phyloP scores from a whole-genome alignment of 139 green algal genomes.

The Penium margaritaceum region DNA sequence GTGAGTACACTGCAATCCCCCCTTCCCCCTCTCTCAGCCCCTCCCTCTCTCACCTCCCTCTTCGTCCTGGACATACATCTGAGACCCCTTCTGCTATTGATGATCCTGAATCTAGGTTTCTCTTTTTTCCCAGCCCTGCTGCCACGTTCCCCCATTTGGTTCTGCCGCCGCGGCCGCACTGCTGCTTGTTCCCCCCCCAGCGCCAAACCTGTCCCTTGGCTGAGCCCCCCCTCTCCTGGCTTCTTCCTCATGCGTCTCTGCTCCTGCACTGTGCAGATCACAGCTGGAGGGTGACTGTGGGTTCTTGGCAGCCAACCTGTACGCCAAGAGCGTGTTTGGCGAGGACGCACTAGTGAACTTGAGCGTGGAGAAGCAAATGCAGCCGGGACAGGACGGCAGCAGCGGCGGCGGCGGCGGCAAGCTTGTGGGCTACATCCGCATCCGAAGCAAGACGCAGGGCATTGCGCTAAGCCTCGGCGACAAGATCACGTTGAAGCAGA shows the following conservation, averaged over 20 bases:
- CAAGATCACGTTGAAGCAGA: constrained; percentile 98
- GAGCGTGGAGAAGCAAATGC: constrained; percentile 77
- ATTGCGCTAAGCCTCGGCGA: constrained; percentile 89
- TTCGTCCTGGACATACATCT: background rate
- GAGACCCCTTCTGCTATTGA: background rate
- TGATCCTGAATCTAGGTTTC: too few relatives aligned
- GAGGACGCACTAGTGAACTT: constrained; percentile 98
- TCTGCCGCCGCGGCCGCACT: too few relatives aligned
- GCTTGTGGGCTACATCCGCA: constrained; percentile 88
- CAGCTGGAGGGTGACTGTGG: constrained; percentile 83
- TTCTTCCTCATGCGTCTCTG: too few relatives aligned
- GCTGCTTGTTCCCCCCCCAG: too few relatives aligned
- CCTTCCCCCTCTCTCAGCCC: constrained; percentile 20
- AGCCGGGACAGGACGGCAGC: too few relatives aligned
- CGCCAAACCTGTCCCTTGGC: too few relatives aligned
- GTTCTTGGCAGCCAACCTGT: constrained; percentile 95
- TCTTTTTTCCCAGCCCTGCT: too few relatives aligned
- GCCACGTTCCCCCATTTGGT: too few relatives aligned
- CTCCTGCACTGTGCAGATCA: too few relatives aligned
- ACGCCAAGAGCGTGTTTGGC: constrained; percentile 92
- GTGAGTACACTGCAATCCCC: constrained; percentile 20
- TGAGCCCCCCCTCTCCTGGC: too few relatives aligned
- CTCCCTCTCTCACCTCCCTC: constrained; percentile 14
- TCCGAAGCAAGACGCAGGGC: constrained; percentile 82
- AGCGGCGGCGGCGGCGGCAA: constrained; percentile 76